Percentiles rank a stretch among this genome's conserved stretches.
These are phyloP conservation scores for Aspergillus versicolor DNA, from an alignment of 2,329 filamentous ascomycete genomes.

Conservation along the genomic window DNA sequence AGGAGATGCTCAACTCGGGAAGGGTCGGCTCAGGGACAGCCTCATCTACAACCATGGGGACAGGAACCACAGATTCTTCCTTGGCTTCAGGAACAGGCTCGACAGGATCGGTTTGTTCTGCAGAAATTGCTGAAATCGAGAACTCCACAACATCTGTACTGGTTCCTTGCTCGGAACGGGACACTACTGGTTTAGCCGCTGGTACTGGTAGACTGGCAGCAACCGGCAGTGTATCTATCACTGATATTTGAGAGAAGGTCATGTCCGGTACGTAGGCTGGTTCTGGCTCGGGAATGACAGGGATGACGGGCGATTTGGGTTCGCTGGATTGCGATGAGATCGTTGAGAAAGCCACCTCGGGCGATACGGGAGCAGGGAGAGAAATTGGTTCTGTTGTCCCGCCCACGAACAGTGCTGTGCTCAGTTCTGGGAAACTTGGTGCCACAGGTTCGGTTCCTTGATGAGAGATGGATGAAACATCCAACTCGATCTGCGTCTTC, in stretches of 20 bases:
- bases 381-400: slow-evolving; percentile 30
- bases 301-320: slow-evolving; percentile 20
- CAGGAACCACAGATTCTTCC: slow-evolving; percentile 8
- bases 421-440: slow-evolving; percentile 43
- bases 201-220: slow-evolving; percentile 21
- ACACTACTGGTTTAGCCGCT: slow-evolving; percentile 13
- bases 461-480: slow-evolving; percentile 32
- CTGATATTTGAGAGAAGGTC: slow-evolving; percentile 19
- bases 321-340: slow-evolving; percentile 32
- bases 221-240: slow-evolving; percentile 23
- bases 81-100: slow-evolving; percentile 21
- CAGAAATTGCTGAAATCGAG: slow-evolving; percentile 30
- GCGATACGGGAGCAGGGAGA: slow-evolving; percentile 15
- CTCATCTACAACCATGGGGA: slow-evolving; percentile 1
- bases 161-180: slow-evolving; percentile 19
- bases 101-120: slow-evolving; percentile 27
- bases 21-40: slow-evolving; percentile 14
- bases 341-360: slow-evolving; percentile 32
- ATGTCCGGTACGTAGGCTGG: slow-evolving; percentile 22
- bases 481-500: slow-evolving; percentile 21
- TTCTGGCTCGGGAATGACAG: slow-evolving; percentile 23
- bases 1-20: slow-evolving; percentile 30
- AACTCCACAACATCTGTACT: slow-evolving; percentile 20
- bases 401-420: slow-evolving; percentile 32
- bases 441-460: slow-evolving; percentile 37